Evolutionary conservation across 1,284 basidiomycete species (phyloP), one percentile per base, ranked within the genome.

Genomic region (Sphagnurus paluster): DNA sequence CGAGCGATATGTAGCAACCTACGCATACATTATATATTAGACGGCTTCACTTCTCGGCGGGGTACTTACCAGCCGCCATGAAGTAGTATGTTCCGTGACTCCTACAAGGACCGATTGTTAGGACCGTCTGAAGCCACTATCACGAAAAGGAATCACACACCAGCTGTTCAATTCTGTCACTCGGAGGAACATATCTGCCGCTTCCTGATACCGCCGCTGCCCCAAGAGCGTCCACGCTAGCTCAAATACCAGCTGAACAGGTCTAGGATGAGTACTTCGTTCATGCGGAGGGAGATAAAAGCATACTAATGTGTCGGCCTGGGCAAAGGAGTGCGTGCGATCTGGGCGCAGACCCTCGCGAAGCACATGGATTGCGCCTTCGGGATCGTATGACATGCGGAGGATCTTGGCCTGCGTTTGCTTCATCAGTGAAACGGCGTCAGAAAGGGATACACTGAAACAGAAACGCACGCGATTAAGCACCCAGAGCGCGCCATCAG

Each of bases 41-140:
- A n/a, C n/a, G n/a, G n/a, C n/a, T n/a, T n/a, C n/a, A n/a, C n/a
- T n/a, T n/a, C n/a, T n/a, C n/a, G n/a, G n/a, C n/a, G 17, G 7
- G 5, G 33, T 4, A 49, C 61, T 5, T 44, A 78, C 82, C 83
- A 21, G 81, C 86, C 16, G 84, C 82, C 26, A 89, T 77, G 60
- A 84, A 87, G 50, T 82, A 80, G 61, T 90, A 90, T 5, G 87
- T 89, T 2, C 76, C 84, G 43, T 87, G 87, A 58, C 81, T 84
- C 85, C 83, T 85, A 45, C 20, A 41, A 40, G 46, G n/a, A 10
- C 33, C 21, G 47, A 13, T 41, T 7, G 24, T 30, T 23, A 30
- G 36, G 14, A 38, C 17, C 32, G 33, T 17, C n/a, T 23, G 2
- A 14, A 19, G 30, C 40, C 39, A 9, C 14, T 11, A 40, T 36